phyloP scores from a whole-genome alignment of 805 yeast genomes.

The Sugiyamaella valdiviana region DNA sequence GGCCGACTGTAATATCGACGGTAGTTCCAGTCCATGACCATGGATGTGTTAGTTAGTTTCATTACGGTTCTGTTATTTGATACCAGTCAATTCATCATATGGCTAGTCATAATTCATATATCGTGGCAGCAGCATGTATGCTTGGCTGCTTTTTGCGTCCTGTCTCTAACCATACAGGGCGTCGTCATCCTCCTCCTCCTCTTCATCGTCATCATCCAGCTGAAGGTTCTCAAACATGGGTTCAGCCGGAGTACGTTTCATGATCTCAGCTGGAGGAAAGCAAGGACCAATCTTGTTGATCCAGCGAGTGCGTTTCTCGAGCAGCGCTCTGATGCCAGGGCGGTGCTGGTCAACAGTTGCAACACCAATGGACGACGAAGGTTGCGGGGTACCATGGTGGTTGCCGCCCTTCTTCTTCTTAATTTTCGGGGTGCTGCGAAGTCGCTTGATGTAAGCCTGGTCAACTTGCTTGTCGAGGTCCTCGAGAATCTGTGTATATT shows the following conservation, averaged over 20 bases:
- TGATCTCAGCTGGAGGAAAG: conserved; percentile 57
- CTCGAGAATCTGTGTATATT: conserved; percentile 80
- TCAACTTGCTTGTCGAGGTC: conserved; percentile 96
- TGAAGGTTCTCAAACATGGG: conserved; percentile 49
- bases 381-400: not conserved
- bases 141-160: no score
- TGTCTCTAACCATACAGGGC: no score
- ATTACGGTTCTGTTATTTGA: no score
- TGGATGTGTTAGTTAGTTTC: no score
- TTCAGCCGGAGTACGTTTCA: conserved; percentile 69
- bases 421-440: conserved; percentile 64
- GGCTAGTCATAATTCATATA: no score
- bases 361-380: conserved; percentile 4
- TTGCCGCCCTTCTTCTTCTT: conserved; percentile 41
- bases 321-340: conserved; percentile 19
- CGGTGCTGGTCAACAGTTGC: conserved; percentile 12
- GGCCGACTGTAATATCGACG: no score
- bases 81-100: no score
- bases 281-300: conserved; percentile 82
- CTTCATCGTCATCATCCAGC: conserved; percentile 39
- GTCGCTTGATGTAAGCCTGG: conserved; percentile 80
- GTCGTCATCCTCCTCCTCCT: conserved; percentile 30
- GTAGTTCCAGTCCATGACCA: no score
- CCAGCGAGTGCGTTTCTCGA: conserved; percentile 85
- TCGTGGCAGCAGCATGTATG: no score